These are phyloP conservation scores for Sclerotinia glacialis DNA, from an alignment of 2,329 filamentous ascomycete species.

Conservation along the genomic window DNA sequence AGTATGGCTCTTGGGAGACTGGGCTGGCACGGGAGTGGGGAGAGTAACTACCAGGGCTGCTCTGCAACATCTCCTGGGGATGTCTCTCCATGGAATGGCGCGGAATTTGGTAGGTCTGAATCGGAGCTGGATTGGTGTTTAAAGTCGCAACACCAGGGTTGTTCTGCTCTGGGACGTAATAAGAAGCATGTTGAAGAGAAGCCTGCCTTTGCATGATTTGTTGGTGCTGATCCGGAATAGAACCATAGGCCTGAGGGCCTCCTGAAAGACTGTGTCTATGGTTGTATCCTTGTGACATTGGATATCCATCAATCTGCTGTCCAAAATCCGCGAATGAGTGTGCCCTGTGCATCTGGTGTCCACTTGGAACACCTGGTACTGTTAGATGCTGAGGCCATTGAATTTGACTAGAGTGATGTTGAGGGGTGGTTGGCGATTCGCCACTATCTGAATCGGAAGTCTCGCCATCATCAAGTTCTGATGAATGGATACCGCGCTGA, in stretches of 20 bases:
- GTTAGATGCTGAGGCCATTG: slow-evolving; percentile 50
- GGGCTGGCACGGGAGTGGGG: slow-evolving; percentile 54
- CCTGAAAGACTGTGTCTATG: slow-evolving; percentile 50
- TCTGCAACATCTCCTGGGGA: slow-evolving; percentile 51
- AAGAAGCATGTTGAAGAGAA: slow-evolving; percentile 37
- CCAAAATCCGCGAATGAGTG: slow-evolving; percentile 55
- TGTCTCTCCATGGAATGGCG: slow-evolving; percentile 44
- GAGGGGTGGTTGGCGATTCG: slow-evolving; percentile 58
- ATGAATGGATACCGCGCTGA: slow-evolving; percentile 55
- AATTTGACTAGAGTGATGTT: slow-evolving; percentile 46
- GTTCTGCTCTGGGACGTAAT: slow-evolving; percentile 59
- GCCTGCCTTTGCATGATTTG: slow-evolving; percentile 42
- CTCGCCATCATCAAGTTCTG: slow-evolving; percentile 45
- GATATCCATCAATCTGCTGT: slow-evolving; percentile 41
- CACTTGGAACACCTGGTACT: slow-evolving; percentile 38
- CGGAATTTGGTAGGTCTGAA: slow-evolving; percentile 47
- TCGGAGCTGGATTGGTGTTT: slow-evolving; percentile 51
- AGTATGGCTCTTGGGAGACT: slow-evolving; percentile 53
- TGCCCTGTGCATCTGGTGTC: slow-evolving; percentile 46
- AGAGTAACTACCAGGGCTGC: slow-evolving; percentile 58
- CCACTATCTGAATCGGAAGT: slow-evolving; percentile 44
- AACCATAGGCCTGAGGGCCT: slow-evolving; percentile 46
- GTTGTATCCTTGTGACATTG: slow-evolving; percentile 41
- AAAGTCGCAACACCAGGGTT: slow-evolving; percentile 62
- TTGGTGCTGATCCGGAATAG: slow-evolving; percentile 44